phyloP scores from a whole-genome alignment of 495 filamentous ascomycete genomes.

The Penicillium paradoxum region DNA sequence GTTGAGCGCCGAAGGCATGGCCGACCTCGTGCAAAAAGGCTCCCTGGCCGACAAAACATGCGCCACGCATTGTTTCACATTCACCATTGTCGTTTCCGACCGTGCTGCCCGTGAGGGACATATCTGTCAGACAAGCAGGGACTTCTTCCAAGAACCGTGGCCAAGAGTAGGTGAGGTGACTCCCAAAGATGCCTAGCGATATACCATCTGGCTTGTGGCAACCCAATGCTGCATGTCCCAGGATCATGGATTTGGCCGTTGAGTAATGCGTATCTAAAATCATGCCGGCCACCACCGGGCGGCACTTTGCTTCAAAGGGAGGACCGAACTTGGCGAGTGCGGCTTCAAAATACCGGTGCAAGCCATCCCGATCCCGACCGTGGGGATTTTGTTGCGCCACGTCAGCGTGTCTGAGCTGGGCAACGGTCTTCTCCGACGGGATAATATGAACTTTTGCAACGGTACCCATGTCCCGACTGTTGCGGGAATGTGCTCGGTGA shows the following conservation, averaged over 20 bases:
- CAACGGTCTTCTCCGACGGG: slow-evolving; percentile 36
- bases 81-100: slow-evolving; percentile 38
- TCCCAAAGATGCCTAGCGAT: slow-evolving; percentile 45
- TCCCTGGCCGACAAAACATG: slow-evolving; percentile 40
- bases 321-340: slow-evolving; percentile 36
- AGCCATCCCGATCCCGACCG: slow-evolving; percentile 23
- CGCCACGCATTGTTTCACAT: slow-evolving; percentile 33
- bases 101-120: slow-evolving; percentile 22
- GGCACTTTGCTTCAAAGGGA: slow-evolving; percentile 24
- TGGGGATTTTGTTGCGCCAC: slow-evolving; percentile 32
- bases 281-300: slow-evolving; percentile 42
- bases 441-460: slow-evolving; percentile 46
- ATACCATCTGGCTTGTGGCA: slow-evolving; percentile 35
- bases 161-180: slow-evolving; percentile 43
- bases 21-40: slow-evolving; percentile 40
- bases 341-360: slow-evolving; percentile 37
- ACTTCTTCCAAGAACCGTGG: slow-evolving; percentile 45
- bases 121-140: slow-evolving; percentile 30
- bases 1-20: slow-evolving; percentile 35
- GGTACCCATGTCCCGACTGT: slow-evolving; percentile 18
- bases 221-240: slow-evolving; percentile 41
- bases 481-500: slow-evolving; percentile 10
- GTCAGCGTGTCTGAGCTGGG: slow-evolving; percentile 29
- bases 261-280: slow-evolving; percentile 41
- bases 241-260: slow-evolving; percentile 28